Percentiles rank a stretch among this genome's conserved stretches.
Conservation (phyloP, 305 asterid genomes). For the Solanum hybrid region DNA sequence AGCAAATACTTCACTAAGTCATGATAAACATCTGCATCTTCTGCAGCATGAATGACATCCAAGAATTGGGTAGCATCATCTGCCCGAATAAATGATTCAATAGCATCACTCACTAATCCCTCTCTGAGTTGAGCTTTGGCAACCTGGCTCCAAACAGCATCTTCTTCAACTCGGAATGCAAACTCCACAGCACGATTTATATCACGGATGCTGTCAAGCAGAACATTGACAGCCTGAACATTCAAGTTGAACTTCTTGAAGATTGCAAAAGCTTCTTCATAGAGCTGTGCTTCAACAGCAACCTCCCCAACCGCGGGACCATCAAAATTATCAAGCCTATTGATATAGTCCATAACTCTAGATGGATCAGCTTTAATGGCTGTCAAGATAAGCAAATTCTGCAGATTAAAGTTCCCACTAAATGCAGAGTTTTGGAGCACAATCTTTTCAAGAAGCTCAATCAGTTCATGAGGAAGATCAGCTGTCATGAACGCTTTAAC, state of each 20-base stretch:
- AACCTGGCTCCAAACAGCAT: constrained; percentile 98
- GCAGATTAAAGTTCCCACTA: constrained; percentile 93
- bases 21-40: constrained; percentile 74
- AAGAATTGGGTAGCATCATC: constrained; percentile 88
- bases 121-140: constrained; percentile 91
- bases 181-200: constrained; percentile 82
- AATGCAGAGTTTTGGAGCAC: constrained; percentile 96
- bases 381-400: constrained; percentile 84
- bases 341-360: constrained; percentile 96
- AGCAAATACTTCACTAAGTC: constrained; percentile 91
- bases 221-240: constrained; percentile 96
- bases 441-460: constrained; percentile 56
- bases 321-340: constrained; percentile 95
- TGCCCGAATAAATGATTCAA: constrained; percentile 96
- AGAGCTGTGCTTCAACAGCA: constrained; percentile 90
- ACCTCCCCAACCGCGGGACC: constrained; percentile 99
- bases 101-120: constrained; percentile 96
- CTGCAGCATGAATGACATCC: constrained; percentile 91
- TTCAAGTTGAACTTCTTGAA: constrained; percentile 96
- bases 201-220: constrained; percentile 82
- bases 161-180: constrained; percentile 93
- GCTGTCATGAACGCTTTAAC: constrained; percentile 94
- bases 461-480: constrained; percentile 90
- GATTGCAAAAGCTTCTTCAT: constrained; percentile 95
- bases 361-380: constrained; percentile 97